Base-by-base conservation (phyloP, 805 yeast species). In the Nakazawaea holstii region DNA sequence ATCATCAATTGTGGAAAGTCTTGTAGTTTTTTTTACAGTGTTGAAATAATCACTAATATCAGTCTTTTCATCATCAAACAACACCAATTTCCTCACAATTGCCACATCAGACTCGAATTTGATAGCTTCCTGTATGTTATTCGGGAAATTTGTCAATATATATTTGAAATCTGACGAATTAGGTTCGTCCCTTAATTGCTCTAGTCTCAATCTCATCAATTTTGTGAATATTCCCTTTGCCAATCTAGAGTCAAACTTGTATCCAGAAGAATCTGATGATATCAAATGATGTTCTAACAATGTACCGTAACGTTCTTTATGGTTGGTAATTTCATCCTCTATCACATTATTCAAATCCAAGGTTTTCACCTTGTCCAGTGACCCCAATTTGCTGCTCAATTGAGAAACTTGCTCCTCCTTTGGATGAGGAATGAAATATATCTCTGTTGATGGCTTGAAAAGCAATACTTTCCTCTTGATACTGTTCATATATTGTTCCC, bases 31-130 rank as follows among this genome's bases (percentile, higher is more conserved):
- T 45, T 75, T 73, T 13, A 86, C 91, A 15, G 87, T 82, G 10
- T 75, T 73, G 58, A 81, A 85, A 62, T 86, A 86, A 37, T 79
- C 80, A 40, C 75, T 67, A 11, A 84, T 73, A 49, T 80, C 80
- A 11, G 55, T 52, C 1, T 52, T 54, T 3, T 60, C 59, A 24
- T 59, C 75, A 3, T 60, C 53, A 50, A 61, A 54, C 11, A 67
- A 53, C 26, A 70, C 61, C 36, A 79, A 45, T 43, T 72, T 68
- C 48, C 69, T 61, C 43, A 75, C 63, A 8, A 73, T 72, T 2
- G 82, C 74, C 27, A 85, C 71, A 49, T 84, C 87, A 54, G 80
- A 85, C 59, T 86, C 94, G 52, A 86, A 86, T 55, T 77, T 80
- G 45, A 82, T 76, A 3, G 88, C 84, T 51, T 85, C 91, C 42